phyloP scores from a whole-genome alignment of 805 yeast species.

The Kurtzmaniella cleridarum region DNA sequence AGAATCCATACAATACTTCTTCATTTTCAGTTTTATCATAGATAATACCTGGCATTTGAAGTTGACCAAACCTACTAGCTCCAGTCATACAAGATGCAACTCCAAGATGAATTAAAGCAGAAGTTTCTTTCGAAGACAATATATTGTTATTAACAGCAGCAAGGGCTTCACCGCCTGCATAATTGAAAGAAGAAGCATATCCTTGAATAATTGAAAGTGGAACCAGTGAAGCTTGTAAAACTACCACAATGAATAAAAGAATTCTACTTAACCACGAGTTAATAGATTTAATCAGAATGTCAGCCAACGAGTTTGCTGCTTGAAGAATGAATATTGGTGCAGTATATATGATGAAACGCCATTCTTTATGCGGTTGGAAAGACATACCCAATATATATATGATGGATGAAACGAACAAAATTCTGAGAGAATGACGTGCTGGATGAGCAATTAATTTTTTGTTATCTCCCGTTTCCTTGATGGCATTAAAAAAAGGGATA shows the following conservation, averaged over 20 bases:
- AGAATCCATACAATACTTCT: slow-evolving; percentile 21
- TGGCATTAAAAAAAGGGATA: slow-evolving; percentile 25
- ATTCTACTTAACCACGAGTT: slow-evolving; percentile 20
- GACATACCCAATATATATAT: slow-evolving; percentile 63
- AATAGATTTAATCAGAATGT: slow-evolving; percentile 15
- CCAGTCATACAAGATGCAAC: slow-evolving; percentile 87
- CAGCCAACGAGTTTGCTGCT: slow-evolving; percentile 58
- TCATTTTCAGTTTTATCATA: slow-evolving; percentile 76
- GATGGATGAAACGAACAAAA: slow-evolving; percentile 47
- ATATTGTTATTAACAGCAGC: slow-evolving; percentile 43
- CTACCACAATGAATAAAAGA: slow-evolving; percentile 18
- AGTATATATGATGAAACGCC: slow-evolving; percentile 81
- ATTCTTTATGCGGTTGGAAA: slow-evolving; percentile 86
- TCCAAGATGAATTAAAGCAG: slow-evolving; percentile 61
- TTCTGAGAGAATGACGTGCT: slow-evolving; percentile 32
- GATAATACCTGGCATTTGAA: slow-evolving; percentile 27
- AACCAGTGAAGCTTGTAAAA: slow-evolving; percentile 24
- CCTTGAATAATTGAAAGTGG: slow-evolving; percentile 46
- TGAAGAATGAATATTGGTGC: slow-evolving; percentile 62
- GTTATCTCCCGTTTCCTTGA: slow-evolving; percentile 4
- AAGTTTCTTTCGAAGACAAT: slow-evolving; percentile 14
- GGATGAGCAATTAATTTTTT: slow-evolving; percentile 23
- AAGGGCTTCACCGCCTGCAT: slow-evolving; percentile 86
- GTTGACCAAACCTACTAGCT: slow-evolving; percentile 66
- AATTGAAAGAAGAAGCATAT: slow-evolving; percentile 64